Evolutionary conservation across 805 yeast species (phyloP), one percentile per base, ranked within the genome.

Genomic region (Starmerella potacharoeniae): DNA sequence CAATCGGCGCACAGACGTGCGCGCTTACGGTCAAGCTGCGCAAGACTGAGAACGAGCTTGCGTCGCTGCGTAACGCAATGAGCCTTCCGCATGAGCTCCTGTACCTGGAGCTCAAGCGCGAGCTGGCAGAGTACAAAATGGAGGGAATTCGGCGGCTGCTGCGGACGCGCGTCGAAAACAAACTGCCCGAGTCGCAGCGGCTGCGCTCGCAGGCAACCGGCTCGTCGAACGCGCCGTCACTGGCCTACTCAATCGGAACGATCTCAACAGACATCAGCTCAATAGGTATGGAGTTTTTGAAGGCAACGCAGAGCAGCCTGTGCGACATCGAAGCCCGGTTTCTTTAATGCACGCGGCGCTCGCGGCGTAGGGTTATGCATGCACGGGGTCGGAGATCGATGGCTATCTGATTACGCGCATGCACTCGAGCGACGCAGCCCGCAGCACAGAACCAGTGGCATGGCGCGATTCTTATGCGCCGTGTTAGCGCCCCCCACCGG

Each of bases 1-100:
- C 49, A 3, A 45, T 55, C 5, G 60, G 57, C 6, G 51, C 49
- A 6, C 52, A 39, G 7, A 52, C 62, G 11, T 52, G 62, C 36
- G 49, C 39, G 30, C 49, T 59, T 7, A 51, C 61, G 3, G 53
- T 50, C 11, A 45, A 43, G 17, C 36, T 53, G 11, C 43, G 48
- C n/a, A 29, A 30, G 5, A 2, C 50, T 4, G 40, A 53, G 35
- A 52, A 45, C 22, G 49, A 57, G 37, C 30, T 59, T 33, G 47
- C 30, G 4, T 9, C 46, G 9, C 46, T 59, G 29, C 45, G 52
- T 22, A 46, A 36, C 13, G 51, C 56, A 10, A 59, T 59, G 62
- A n/a, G 29, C 16, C 10, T 43, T 13, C 48, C 55, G 9, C 50
- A 56, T 1, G 52, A 55, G 31, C 34, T 30, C 9, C 22, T 59